phyloP scores from a whole-genome alignment of 768 basidiomycete genomes.

The Melanogaster broomeanus region DNA sequence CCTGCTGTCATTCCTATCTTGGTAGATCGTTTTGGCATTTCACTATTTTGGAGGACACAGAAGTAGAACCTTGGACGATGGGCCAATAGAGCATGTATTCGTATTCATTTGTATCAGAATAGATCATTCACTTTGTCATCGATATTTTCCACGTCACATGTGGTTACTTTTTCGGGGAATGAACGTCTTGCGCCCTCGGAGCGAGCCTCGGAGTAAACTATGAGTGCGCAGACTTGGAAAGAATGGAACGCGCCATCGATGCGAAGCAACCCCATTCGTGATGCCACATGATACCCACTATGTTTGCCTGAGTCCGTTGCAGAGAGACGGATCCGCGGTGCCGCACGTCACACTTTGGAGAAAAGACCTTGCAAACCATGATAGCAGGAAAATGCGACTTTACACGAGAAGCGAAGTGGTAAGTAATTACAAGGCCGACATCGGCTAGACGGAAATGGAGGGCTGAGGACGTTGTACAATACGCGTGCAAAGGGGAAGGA shows the following conservation, averaged over 20 bases:
- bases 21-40: constrained; percentile 3
- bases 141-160: not conserved
- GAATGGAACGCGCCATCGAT: not conserved
- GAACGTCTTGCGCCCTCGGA: not conserved
- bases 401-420: constrained; percentile 20
- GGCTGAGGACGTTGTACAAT: constrained; percentile 26
- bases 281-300: not conserved
- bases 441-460: constrained; percentile 14
- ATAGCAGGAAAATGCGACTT: constrained; percentile 11
- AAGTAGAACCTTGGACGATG: not conserved
- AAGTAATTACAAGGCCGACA: constrained; percentile 27
- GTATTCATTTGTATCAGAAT: constrained; percentile 23
- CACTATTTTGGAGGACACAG: not conserved
- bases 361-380: not conserved
- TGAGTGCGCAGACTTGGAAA: not conserved
- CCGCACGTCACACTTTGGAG: too few species aligned
- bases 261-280: not conserved
- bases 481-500: constrained; percentile 10
- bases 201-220: too few species aligned
- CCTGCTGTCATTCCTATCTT: constrained; percentile 11
- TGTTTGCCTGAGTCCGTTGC: not conserved
- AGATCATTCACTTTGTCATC: constrained; percentile 11
- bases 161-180: not conserved
- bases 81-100: constrained; percentile 16
- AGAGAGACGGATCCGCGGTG: too few species aligned